Percentiles rank a stretch among this genome's conserved stretches.
These are phyloP conservation scores for Manihot esculenta DNA, from an alignment of 441 rosid species.

Conservation along the genomic window DNA sequence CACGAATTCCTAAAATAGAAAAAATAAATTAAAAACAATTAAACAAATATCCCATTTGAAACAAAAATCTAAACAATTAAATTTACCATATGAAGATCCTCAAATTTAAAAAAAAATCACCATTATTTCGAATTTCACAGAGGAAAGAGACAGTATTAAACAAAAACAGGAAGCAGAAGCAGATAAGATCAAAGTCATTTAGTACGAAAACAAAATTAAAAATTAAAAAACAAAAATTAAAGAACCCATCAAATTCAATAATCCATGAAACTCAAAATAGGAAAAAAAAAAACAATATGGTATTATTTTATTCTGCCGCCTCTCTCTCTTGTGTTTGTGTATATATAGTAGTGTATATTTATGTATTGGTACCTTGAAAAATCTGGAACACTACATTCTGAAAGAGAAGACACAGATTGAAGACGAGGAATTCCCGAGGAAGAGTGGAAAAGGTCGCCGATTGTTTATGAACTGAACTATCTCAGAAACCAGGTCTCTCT, in stretches of 20 bases:
- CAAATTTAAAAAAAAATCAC: background rate
- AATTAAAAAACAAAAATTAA: background rate
- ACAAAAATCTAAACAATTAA: background rate
- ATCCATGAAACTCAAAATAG: constrained; percentile 6
- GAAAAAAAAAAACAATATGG: background rate
- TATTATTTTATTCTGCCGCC: background rate
- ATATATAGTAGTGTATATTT: background rate
- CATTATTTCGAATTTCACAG: background rate
- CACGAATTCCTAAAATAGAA: constrained; percentile 19
- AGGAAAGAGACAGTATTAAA: background rate
- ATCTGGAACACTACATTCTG: constrained; percentile 46
- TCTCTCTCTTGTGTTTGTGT: no score
- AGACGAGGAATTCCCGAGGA: constrained; percentile 39
- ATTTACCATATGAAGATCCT: constrained; percentile 16
- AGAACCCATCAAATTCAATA: constrained; percentile 17
- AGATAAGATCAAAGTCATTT: constrained; percentile 13
- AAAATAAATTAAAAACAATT: background rate
- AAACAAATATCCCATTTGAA: background rate
- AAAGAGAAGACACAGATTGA: constrained; percentile 27
- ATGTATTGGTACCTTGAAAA: constrained; percentile 43
- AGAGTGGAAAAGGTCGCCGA: constrained; percentile 33
- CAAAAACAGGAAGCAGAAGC: background rate
- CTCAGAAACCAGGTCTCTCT: constrained; percentile 15
- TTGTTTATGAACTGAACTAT: constrained; percentile 24
- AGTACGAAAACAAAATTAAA: background rate